Evolutionary conservation across 345 rosid species (phyloP).

Genomic region (Bruguiera sexangula): DNA sequence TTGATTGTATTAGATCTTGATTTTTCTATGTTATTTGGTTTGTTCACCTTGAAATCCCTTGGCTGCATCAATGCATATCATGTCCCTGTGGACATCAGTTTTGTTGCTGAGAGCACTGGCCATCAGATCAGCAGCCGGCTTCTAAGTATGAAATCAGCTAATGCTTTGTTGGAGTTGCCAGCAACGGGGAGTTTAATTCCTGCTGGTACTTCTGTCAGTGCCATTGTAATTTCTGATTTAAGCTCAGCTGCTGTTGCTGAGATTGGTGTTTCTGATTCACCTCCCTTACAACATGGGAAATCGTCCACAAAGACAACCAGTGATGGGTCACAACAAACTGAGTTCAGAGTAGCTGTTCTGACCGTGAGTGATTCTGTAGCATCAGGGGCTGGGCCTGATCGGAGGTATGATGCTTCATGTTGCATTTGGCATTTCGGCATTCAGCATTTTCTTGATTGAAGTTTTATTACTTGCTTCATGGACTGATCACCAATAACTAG

Average conservation of each 20-base stretch:
- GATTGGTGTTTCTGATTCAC: slow-evolving; percentile 29
- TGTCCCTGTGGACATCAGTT: slow-evolving; percentile 43
- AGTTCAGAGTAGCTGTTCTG: slow-evolving; percentile 67
- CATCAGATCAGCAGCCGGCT: slow-evolving; percentile 91
- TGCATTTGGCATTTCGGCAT: neutral
- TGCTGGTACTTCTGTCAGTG: slow-evolving; percentile 68
- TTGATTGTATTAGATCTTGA: slow-evolving; percentile 7
- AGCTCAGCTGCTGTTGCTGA: slow-evolving; percentile 30
- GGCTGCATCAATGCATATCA: neutral
- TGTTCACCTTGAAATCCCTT: neutral
- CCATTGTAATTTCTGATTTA: slow-evolving; percentile 62
- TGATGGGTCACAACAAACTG: slow-evolving; percentile 29
- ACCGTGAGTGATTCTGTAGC: slow-evolving; percentile 98
- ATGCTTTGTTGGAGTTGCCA: slow-evolving; percentile 87
- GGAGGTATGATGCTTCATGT: slow-evolving; percentile 52
- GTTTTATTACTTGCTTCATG: neutral
- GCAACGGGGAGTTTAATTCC: slow-evolving; percentile 51
- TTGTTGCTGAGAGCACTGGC: slow-evolving; percentile 95
- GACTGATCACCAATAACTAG: neutral
- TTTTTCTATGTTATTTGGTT: neutral
- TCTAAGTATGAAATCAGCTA: slow-evolving; percentile 88
- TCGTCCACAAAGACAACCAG: slow-evolving; percentile 22
- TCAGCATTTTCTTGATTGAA: neutral
- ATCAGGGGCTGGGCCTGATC: slow-evolving; percentile 82
- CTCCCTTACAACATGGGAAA: slow-evolving; percentile 32